Evolutionary conservation across 805 yeast species (phyloP).

Genomic region (Yarrowia divulgata): DNA sequence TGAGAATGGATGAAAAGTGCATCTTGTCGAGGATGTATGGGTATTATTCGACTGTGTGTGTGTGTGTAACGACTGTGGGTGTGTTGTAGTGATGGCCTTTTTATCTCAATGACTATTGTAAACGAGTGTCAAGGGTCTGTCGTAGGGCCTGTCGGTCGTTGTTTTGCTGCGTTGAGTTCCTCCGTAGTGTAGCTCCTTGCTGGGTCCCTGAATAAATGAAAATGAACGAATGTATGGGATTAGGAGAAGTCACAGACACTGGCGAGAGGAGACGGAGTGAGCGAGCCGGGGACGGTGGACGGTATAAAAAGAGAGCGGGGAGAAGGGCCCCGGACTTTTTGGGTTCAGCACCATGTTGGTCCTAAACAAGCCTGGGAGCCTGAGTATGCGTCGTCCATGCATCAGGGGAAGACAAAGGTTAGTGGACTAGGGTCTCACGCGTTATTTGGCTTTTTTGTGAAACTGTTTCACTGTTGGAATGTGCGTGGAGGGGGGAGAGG

Average conservation of each 20-base stretch:
- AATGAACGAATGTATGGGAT: conserved; percentile 27
- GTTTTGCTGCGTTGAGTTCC: not conserved
- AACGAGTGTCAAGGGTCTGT: conserved; percentile 16
- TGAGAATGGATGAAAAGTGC: conserved; percentile 28
- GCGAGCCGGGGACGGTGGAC: not conserved
- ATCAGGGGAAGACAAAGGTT: conserved; percentile 35
- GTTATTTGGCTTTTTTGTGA: conserved; percentile 17
- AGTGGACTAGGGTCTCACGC: conserved; percentile 17
- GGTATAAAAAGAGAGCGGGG: conserved; percentile 27
- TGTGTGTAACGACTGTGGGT: not conserved
- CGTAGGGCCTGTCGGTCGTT: too few species aligned
- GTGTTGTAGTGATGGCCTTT: not conserved
- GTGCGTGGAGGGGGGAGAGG: not conserved
- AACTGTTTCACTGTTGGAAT: conserved; percentile 20
- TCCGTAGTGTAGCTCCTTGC: not conserved
- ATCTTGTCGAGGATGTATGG: not conserved
- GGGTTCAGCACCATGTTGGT: conserved; percentile 16
- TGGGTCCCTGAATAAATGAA: not conserved
- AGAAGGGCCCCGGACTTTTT: conserved; percentile 1
- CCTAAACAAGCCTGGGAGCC: conserved; percentile 16
- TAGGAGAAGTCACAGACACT: conserved; percentile 1
- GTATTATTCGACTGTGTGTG: not conserved
- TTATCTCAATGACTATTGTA: too few species aligned
- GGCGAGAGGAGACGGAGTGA: not conserved
- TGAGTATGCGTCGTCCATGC: conserved; percentile 11